Percentiles rank a stretch among this genome's conserved stretches.
Conservation (phyloP, 495 filamentous ascomycete genomes). For the Aspergillus saccharolyticus region DNA sequence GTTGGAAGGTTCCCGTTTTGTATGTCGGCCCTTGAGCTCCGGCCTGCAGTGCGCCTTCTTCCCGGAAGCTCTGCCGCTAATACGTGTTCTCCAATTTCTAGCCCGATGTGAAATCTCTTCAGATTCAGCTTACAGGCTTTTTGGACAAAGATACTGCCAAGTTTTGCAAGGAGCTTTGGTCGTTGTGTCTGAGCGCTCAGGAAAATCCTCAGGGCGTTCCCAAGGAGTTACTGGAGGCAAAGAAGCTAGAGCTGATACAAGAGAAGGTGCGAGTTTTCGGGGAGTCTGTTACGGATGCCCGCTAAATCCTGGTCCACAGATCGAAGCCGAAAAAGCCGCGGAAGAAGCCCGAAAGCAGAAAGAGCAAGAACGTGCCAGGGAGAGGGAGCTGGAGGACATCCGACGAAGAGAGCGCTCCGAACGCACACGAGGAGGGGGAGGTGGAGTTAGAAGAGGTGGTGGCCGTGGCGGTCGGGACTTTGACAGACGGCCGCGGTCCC, state of each 20-base stretch:
- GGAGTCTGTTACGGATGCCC: background rate
- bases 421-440: conserved; percentile 47
- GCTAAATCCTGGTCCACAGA: conserved; percentile 43
- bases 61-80: background rate
- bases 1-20: conserved; percentile 73
- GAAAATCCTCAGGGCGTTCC: conserved; percentile 83
- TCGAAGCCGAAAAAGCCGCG: conserved; percentile 76
- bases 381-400: conserved; percentile 58
- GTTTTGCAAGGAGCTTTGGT: conserved; percentile 96
- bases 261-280: conserved; percentile 62
- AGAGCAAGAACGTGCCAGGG: conserved; percentile 56
- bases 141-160: conserved; percentile 85
- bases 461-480: conserved; percentile 47
- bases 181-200: conserved; percentile 83
- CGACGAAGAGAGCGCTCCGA: conserved; percentile 71
- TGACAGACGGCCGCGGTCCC: conserved; percentile 50
- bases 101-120: conserved; percentile 92
- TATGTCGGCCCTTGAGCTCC: conserved; percentile 42
- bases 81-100: conserved; percentile 38
- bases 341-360: conserved; percentile 66
- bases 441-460: conserved; percentile 40
- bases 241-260: conserved; percentile 89
- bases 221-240: conserved; percentile 89
- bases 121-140: conserved; percentile 91
- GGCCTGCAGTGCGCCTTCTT: background rate